These are phyloP conservation scores for Colletotrichum sp. DNA, from an alignment of 2,329 filamentous ascomycete species.

Conservation along the genomic window DNA sequence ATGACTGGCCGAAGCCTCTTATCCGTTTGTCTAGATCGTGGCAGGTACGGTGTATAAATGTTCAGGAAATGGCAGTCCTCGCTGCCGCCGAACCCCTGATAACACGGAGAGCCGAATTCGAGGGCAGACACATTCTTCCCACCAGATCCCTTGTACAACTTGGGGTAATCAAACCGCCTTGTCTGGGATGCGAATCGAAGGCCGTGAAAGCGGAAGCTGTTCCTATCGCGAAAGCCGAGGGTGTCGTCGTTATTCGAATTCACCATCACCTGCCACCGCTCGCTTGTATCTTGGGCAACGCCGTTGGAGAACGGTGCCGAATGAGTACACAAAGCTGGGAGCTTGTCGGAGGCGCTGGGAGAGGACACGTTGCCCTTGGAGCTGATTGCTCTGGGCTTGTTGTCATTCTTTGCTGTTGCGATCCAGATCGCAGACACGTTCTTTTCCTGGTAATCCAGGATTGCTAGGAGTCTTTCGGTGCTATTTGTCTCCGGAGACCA, in stretches of 20 bases:
- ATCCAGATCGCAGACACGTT: slow-evolving; percentile 41
- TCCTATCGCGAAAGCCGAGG: slow-evolving; percentile 47
- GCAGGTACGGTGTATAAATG: slow-evolving; percentile 47
- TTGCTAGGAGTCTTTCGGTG: slow-evolving; percentile 38
- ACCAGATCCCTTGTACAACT: slow-evolving; percentile 33
- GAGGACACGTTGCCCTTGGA: slow-evolving; percentile 27
- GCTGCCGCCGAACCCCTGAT: slow-evolving; percentile 36
- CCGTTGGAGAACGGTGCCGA: slow-evolving; percentile 44
- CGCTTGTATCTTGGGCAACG: slow-evolving; percentile 33
- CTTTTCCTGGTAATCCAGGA: slow-evolving; percentile 37
- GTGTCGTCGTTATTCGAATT: slow-evolving; percentile 43
- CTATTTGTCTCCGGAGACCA: slow-evolving; percentile 36
- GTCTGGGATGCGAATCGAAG: slow-evolving; percentile 44
- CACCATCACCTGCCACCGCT: slow-evolving; percentile 41
- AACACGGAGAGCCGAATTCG: slow-evolving; percentile 36
- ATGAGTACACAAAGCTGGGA: slow-evolving; percentile 48
- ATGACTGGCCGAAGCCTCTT: slow-evolving; percentile 49
- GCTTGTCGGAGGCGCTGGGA: slow-evolving; percentile 13
- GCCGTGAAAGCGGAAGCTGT: slow-evolving; percentile 54
- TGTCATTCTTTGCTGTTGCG: slow-evolving; percentile 24
- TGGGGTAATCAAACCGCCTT: slow-evolving; percentile 42
- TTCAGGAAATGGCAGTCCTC: slow-evolving; percentile 53
- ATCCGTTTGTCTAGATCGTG: slow-evolving; percentile 27
- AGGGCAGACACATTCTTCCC: slow-evolving; percentile 31
- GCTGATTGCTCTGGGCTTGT: slow-evolving; percentile 30